Evolutionary conservation across 768 basidiomycete genomes (phyloP), one percentile per base, ranked within the genome.

Genomic region (Cystofilobasidium macerans): DNA sequence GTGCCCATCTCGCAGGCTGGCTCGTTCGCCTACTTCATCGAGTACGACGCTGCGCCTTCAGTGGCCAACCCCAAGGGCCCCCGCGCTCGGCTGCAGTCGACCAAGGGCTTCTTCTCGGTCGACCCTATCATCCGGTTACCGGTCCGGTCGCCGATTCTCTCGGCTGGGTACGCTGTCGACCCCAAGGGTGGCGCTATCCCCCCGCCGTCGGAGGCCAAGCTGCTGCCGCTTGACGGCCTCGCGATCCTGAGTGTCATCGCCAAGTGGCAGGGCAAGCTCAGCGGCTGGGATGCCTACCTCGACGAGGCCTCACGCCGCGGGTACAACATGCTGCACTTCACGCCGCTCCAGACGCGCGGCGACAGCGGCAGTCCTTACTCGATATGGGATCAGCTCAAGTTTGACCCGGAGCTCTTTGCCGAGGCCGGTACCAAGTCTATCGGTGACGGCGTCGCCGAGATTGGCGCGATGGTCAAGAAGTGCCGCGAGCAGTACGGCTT

Each of bases 291-390:
- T 51, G 80, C 81, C 3, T 84, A 89, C 73, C 88, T 95, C 70
- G 80, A 82, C 57, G 90, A 93, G 76, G 88, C 90, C 14, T 83
- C 85, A 61, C 81, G 88, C 61, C 81, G 94, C 57, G 94, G 95
- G 0, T 99, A 99, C 79, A 99, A 93, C 60, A 95, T 98, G 90
- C 78, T 99, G 48, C 95, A 99, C 73, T 99, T 87, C 80, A 88
- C 94, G 0, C 95, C 95, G 0, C 79, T 99, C 8, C 94, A 99
- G 76, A 86, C 88, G 74, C 80, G 93, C 38, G 95, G 95, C 26
- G 82, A 84, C 69, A 89, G 87, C 69, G 82, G 88, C 69, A 92
- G 89, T 71, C 95, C 95, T 0, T 99, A 97, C 76, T 93, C 89
- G 22, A 91, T 98, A 72, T 83, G 83, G 62, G 84, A 93, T 74